These are phyloP conservation scores for Keqinozyma sinolaborantium DNA, from an alignment of 1,139 yeast species.

Conservation along the genomic window DNA sequence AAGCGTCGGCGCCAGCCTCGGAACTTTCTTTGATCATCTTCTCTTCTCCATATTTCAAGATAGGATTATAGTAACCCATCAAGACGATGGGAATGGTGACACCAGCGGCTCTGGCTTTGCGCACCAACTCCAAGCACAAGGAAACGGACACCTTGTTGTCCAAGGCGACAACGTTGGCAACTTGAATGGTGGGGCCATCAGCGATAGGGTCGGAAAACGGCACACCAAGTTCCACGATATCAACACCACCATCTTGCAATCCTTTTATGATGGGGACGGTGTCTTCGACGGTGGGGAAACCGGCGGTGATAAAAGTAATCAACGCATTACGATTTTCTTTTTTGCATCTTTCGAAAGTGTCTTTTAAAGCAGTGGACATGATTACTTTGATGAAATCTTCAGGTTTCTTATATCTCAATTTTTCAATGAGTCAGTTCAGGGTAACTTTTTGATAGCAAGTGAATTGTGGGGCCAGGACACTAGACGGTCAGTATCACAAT, in stretches of 20 bases:
- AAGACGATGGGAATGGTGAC: conserved; percentile 83
- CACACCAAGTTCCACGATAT: conserved; percentile 88
- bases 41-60: conserved; percentile 85
- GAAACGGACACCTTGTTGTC: conserved; percentile 75
- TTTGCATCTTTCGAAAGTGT: conserved; percentile 70
- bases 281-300: conserved; percentile 83
- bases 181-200: conserved; percentile 96
- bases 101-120: conserved; percentile 74
- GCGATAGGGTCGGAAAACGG: conserved; percentile 99
- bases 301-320: conserved; percentile 92
- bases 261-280: conserved; percentile 84
- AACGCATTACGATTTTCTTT: conserved; percentile 80
- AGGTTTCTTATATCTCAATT: conserved; percentile 1
- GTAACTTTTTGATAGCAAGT: conserved; percentile 15
- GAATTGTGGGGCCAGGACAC: no score
- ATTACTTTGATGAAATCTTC: neutral
- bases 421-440: conserved; percentile 31
- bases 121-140: conserved; percentile 66
- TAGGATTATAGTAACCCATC: conserved; percentile 98
- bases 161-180: conserved; percentile 75
- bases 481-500: no score
- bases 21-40: conserved; percentile 73
- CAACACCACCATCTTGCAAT: conserved; percentile 93
- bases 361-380: conserved; percentile 68
- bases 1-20: conserved; percentile 92